These are phyloP conservation scores for Chara braunii DNA, from an alignment of 139 green algal species.

Conservation along the genomic window DNA sequence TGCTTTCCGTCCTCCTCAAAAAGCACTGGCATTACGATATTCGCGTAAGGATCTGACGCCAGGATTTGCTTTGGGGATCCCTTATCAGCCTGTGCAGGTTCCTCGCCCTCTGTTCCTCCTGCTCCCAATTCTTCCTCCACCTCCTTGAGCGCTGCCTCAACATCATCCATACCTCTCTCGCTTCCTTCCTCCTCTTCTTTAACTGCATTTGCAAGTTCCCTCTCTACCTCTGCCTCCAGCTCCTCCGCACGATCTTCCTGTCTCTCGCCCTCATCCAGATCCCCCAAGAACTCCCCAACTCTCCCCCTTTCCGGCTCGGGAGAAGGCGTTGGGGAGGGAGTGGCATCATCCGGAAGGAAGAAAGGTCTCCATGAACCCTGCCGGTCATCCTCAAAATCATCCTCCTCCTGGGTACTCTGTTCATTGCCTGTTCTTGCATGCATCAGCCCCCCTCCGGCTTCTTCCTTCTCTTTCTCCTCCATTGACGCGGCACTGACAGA, in stretches of 20 bases:
- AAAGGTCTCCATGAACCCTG: background rate
- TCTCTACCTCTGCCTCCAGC: background rate
- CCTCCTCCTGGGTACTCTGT: background rate
- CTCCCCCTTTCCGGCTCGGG: background rate
- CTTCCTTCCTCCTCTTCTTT: background rate
- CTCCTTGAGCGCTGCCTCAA: no score
- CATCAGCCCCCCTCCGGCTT: background rate
- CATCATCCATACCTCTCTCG: background rate
- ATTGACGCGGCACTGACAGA: background rate
- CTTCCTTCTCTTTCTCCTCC: background rate
- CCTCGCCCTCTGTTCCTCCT: no score
- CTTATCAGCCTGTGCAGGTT: no score
- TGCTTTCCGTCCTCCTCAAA: slow-evolving; percentile 24
- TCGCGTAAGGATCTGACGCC: no score
- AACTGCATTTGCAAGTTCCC: background rate
- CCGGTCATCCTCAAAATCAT: slow-evolving; percentile 3
- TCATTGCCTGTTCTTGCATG: background rate
- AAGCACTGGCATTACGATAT: slow-evolving; percentile 19
- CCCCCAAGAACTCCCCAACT: background rate
- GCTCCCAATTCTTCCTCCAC: no score
- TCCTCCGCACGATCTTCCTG: slow-evolving; percentile 2
- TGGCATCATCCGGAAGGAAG: no score
- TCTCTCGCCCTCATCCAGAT: background rate
- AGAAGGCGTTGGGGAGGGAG: no score
- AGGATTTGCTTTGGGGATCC: no score